Evolutionary conservation across 805 yeast species (phyloP), one percentile per base, ranked within the genome.

Genomic region (Wickerhamiella sorbophila): DNA sequence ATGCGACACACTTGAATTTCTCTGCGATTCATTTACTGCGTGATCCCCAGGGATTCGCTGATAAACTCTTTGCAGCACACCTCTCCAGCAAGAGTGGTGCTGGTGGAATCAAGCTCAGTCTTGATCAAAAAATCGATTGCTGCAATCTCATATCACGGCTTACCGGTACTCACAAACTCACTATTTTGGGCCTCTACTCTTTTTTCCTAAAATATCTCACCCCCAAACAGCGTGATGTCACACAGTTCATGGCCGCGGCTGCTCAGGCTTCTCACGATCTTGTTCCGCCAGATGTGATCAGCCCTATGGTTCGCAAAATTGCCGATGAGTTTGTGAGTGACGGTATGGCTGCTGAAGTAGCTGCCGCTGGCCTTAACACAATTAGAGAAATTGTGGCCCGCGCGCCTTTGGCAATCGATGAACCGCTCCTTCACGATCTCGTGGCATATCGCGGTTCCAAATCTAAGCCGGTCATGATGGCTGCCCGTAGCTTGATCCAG

Each of bases 31-130:
- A 91, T 61, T 64, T 91, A 44, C 69, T 91, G 42, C 75, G 96
- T 59, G 98, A 91, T 58, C 98, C 99, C 8, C 99, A 91, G 60
- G 95, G 95, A 4, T 91, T 91, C 63, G 95, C 97, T 5, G 98
- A 91, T 50, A 72, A 68, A 45, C 65, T 91, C 43, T 91, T 77
- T 55, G 71, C 73, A 22, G 72, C 67, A 35, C 94, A 86, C 55
- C 63, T 88, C 45, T 9, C 33, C 15, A 35, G 44, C n/a, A 37
- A 42, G 14, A 44, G 44, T 5, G 45, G 44, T 10, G 70, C 79
- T 38, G 75, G 71, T 45, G 66, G 76, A 17, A 79, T 78, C 58
- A 76, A 73, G 53, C 80, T 82, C 53, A 78, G 75, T 55, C 66
- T 88, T 53, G 96, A 88, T 46, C 96, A 88, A 59, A 85, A 83